Conservation (phyloP, 2,329 filamentous ascomycete genomes). For the Verticillium tricorpus region DNA sequence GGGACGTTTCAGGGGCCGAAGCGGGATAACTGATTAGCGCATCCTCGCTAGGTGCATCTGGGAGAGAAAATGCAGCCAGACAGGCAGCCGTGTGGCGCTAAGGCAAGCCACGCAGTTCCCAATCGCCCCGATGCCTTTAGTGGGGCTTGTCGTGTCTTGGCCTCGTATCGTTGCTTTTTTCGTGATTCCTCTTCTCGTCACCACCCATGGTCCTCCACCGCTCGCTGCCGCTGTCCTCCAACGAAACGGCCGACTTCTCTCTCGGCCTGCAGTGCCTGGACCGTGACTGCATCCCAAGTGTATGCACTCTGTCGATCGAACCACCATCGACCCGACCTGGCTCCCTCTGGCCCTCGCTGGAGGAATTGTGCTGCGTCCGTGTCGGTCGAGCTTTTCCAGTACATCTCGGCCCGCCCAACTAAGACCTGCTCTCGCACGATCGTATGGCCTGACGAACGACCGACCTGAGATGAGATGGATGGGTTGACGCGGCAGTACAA, state of each 20-base stretch:
- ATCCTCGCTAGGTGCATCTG: neutral
- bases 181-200: neutral
- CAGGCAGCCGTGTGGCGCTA: neutral
- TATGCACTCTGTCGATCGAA: neutral
- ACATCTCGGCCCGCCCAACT: no score
- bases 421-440: neutral
- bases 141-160: neutral
- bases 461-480: no score
- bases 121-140: neutral
- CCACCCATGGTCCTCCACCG: no score
- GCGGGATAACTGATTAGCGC: neutral
- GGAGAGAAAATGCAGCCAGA: neutral
- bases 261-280: no score
- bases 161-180: neutral
- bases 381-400: no score
- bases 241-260: no score
- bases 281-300: neutral
- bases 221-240: neutral
- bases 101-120: neutral
- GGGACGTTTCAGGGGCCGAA: neutral
- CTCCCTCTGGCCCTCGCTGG: neutral
- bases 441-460: neutral
- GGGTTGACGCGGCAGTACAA: no score
- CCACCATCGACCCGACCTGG: neutral
- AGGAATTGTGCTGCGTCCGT: no score